Evolutionary conservation across 2,329 filamentous ascomycete species (phyloP), one percentile per base, ranked within the genome.

Genomic region (Aspergillus felis): DNA sequence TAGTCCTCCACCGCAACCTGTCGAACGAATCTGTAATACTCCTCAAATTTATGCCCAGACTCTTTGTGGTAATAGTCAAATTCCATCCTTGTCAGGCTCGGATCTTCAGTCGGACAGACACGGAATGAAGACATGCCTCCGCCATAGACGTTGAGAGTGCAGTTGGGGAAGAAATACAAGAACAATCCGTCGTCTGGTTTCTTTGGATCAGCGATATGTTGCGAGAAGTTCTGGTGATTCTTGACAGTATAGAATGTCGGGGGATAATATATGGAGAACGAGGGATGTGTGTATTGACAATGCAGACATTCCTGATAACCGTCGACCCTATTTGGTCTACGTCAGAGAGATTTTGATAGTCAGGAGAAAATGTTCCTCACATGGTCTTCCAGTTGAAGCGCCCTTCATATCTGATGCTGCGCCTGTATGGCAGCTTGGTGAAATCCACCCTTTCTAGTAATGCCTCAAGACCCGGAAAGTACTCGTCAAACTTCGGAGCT

Each of bases 351-450:
- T 12, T 14, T 25, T 0, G 20, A 6, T 24, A 12, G 1, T 3
- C 17, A 14, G 17, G 2, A 4, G 22, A 8, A n/a, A 17, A 4
- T 44, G n/a, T 22, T 24, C 24, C 63, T 56, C 68, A 79, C 81
- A 84, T 84, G 0, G 82, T 83, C 65, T 84, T 84, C 82, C 82
- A 84, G 66, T 85, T 85, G 72, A 84, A 84, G 0, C 76, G 74
- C 3, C 82, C 82, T 52, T 80, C 76, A 55, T 84, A 85, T n/a
- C 76, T 77, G 60, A 84, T 81, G 47, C 79, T 81, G 24, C 78
- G 76, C 3, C 81, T 75, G 61, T 83, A 74, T 0, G 81, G 81
- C 2, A 83, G 71, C 55, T 78, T 75, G 3, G 81, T 82, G 64
- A 84, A 85, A 57, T 84, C 80, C 3, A 84, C 80, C 46, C 69